phyloP scores from a whole-genome alignment of 768 basidiomycete genomes.

The Russula sp. region DNA sequence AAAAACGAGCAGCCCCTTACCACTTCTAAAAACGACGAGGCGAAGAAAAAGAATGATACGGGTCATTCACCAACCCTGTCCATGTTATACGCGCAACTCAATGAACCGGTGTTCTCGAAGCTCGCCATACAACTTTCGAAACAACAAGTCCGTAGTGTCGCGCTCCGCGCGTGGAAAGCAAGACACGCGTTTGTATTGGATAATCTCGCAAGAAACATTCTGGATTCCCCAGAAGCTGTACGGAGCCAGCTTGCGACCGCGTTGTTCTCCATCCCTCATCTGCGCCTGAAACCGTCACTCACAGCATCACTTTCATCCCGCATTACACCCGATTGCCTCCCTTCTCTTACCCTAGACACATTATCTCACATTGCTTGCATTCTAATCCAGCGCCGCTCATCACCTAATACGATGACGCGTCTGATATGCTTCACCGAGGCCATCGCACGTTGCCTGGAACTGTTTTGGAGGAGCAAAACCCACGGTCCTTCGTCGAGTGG shows the following conservation, averaged over 20 bases:
- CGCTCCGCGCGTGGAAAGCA: constrained; percentile 35
- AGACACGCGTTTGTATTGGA: constrained; percentile 39
- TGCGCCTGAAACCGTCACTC: constrained; percentile 13
- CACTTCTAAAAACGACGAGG: neutral
- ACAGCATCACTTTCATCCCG: constrained; percentile 12
- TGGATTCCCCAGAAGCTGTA: constrained; percentile 33
- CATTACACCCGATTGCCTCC: constrained; percentile 33
- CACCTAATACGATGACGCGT: neutral
- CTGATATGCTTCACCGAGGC: constrained; percentile 3
- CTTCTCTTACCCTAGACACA: constrained; percentile 33
- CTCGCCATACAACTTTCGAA: constrained; percentile 26
- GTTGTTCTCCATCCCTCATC: constrained; percentile 17
- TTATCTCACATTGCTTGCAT: constrained; percentile 36
- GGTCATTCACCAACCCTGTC: neutral
- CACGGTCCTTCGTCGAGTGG: neutral
- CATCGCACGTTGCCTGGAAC: constrained; percentile 17
- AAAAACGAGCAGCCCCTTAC: neutral
- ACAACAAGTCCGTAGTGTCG: constrained; percentile 35
- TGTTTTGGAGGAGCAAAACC: neutral
- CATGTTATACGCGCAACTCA: constrained; percentile 9
- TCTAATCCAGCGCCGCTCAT: constrained; percentile 43
- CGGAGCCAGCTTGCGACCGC: constrained; percentile 14
- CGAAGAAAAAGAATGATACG: constrained; percentile 9
- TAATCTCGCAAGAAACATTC: constrained; percentile 43
- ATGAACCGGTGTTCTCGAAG: constrained; percentile 2